A percentile compares a stretch with the other conserved stretches of the same genome.
Conservation (phyloP, 2,329 filamentous ascomycete species). For the Hypoxylon sp. region DNA sequence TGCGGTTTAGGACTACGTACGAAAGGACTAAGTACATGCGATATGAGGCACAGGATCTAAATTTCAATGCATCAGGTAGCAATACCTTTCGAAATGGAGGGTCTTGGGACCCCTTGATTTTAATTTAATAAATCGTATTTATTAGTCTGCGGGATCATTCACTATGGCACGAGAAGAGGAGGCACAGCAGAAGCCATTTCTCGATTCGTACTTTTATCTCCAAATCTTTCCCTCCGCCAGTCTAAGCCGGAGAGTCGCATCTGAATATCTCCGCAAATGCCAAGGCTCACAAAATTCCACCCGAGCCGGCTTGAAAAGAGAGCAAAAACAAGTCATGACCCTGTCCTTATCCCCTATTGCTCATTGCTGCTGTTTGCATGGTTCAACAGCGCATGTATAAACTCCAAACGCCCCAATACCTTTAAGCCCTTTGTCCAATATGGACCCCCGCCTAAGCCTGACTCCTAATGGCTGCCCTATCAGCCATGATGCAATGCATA, state of each 20-base stretch:
- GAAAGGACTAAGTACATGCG: neutral
- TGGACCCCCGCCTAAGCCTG: slow-evolving; percentile 28
- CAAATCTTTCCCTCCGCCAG: neutral
- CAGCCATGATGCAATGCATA: slow-evolving; percentile 36
- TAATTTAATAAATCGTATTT: neutral
- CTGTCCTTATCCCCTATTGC: slow-evolving; percentile 2
- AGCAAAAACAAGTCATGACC: neutral
- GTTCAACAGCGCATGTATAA: slow-evolving; percentile 9
- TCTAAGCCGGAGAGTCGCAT: slow-evolving; percentile 4
- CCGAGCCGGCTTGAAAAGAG: neutral
- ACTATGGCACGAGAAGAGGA: neutral
- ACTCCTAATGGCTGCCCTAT: slow-evolving; percentile 44
- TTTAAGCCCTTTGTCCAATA: slow-evolving; percentile 27
- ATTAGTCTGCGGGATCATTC: slow-evolving; percentile 1
- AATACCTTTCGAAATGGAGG: neutral
- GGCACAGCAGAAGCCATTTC: neutral
- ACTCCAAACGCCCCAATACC: slow-evolving; percentile 36
- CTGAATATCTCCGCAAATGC: neutral
- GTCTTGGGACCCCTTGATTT: neutral
- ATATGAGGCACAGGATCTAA: neutral
- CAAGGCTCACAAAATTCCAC: neutral
- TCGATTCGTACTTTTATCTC: slow-evolving; percentile 14
- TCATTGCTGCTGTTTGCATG: slow-evolving; percentile 8
- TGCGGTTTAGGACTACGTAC: neutral
- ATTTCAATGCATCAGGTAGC: neutral